Conservation (phyloP, 768 basidiomycete genomes). For the Agrocybe chaxingu region DNA sequence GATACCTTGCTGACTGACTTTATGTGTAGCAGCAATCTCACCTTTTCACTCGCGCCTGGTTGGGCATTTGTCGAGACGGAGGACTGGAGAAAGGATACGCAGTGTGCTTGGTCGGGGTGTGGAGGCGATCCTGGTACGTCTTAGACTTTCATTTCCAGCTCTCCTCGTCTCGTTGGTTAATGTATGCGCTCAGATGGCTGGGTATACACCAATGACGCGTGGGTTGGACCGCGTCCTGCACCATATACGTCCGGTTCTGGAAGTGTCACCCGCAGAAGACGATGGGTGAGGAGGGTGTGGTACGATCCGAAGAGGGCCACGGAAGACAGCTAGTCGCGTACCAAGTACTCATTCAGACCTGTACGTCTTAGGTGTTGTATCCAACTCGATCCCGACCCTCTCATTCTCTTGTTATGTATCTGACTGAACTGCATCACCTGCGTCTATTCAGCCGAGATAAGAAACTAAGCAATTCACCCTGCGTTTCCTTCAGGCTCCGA, state of each 20-base stretch:
- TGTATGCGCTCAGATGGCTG: slow-evolving; percentile 54
- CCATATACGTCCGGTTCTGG: slow-evolving; percentile 41
- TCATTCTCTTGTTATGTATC: too few species aligned
- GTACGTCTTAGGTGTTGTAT: too few species aligned
- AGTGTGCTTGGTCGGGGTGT: slow-evolving; percentile 51
- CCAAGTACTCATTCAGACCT: too few species aligned
- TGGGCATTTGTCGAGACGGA: slow-evolving; percentile 78
- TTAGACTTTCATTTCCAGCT: background rate
- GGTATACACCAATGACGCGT: slow-evolving; percentile 78
- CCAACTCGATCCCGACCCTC: too few species aligned
- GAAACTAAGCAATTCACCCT: too few species aligned
- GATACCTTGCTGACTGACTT: background rate
- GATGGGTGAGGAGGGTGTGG: slow-evolving; percentile 75
- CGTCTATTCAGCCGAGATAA: too few species aligned
- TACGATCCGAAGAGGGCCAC: slow-evolving; percentile 25
- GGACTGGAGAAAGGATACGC: slow-evolving; percentile 69
- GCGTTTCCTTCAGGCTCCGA: too few species aligned
- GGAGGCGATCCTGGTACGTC: slow-evolving; percentile 28
- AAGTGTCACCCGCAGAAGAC: slow-evolving; percentile 59
- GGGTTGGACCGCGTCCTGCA: slow-evolving; percentile 50
- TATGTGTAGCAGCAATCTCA: slow-evolving; percentile 65
- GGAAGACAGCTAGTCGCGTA: slow-evolving; percentile 6
- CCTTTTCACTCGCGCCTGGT: slow-evolving; percentile 69
- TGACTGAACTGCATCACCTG: too few species aligned
- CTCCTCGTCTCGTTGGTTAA: background rate